phyloP scores from a whole-genome alignment of 305 asterid genomes.

The Solanum hybrid region DNA sequence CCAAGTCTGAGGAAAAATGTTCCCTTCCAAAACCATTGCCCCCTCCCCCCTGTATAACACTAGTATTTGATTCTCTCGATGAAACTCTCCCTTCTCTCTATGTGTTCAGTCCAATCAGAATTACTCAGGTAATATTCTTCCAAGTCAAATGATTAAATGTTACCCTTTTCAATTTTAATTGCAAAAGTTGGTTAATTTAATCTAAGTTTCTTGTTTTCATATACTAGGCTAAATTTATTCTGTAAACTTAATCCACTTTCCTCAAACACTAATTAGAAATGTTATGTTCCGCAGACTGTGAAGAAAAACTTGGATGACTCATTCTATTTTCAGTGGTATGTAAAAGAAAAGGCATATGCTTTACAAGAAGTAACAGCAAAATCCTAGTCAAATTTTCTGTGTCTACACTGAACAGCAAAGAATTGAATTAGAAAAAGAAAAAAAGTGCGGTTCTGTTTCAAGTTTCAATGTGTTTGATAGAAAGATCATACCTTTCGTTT shows the following conservation, averaged over 20 bases:
- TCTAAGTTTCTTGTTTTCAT: neutral
- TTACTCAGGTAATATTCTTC: neutral
- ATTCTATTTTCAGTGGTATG: neutral
- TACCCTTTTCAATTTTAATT: neutral
- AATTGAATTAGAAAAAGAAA: neutral
- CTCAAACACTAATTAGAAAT: neutral
- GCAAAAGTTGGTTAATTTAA: neutral
- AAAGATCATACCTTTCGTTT: slow-evolving; percentile 52
- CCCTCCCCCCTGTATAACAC: neutral
- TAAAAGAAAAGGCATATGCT: neutral
- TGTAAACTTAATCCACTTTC: neutral
- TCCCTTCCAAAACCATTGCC: neutral
- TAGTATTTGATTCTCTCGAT: neutral
- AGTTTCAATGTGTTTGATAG: neutral
- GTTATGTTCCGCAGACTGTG: neutral
- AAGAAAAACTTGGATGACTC: neutral
- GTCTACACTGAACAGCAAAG: neutral
- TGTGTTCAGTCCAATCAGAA: neutral
- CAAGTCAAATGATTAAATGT: neutral
- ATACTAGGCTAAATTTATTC: neutral
- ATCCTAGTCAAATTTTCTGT: neutral
- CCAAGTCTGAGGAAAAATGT: neutral
- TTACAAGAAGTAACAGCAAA: neutral
- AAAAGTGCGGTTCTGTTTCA: neutral
- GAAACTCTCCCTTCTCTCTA: neutral